phyloP scores from a whole-genome alignment of 2,329 filamentous ascomycete species.

The Phaeophleospora eucalypticola region DNA sequence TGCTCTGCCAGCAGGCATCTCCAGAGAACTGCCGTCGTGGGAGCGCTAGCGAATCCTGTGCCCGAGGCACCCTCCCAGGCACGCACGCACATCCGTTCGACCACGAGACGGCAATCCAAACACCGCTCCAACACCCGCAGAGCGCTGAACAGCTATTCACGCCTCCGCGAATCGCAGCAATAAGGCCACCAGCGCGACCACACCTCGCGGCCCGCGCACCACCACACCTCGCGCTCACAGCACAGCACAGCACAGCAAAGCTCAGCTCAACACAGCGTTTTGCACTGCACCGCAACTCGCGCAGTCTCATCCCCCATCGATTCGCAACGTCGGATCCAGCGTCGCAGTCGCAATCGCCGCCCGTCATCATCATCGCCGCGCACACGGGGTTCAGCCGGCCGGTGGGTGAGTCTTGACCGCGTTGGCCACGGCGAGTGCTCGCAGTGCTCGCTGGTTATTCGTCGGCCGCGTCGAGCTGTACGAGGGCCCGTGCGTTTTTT shows the following conservation, averaged over 20 bases:
- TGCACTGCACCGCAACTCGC: no score
- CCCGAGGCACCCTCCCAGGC: no score
- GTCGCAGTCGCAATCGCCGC: conserved; percentile 2
- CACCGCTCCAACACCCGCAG: no score
- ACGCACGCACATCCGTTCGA: no score
- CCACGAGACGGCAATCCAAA: no score
- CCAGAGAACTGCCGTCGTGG: background rate
- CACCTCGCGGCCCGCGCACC: background rate
- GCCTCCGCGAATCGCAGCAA: no score
- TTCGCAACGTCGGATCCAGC: no score
- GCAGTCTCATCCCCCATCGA: no score
- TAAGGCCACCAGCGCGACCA: no score
- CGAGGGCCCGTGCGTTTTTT: conserved; percentile 10
- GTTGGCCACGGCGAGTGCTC: conserved; percentile 10
- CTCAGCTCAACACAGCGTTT: no score
- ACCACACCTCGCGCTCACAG: background rate
- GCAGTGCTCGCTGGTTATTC: conserved; percentile 14
- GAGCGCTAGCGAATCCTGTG: background rate
- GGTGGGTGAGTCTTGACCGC: conserved; percentile 11
- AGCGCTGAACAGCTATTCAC: no score
- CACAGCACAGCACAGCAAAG: conserved; percentile 1
- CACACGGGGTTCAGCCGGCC: conserved; percentile 17
- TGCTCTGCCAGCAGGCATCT: background rate
- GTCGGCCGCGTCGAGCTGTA: conserved; percentile 12
- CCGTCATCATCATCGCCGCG: conserved; percentile 6